Evolutionary conservation across 2,329 filamentous ascomycete genomes (phyloP).

Genomic region (Lachnum nothofagi): DNA sequence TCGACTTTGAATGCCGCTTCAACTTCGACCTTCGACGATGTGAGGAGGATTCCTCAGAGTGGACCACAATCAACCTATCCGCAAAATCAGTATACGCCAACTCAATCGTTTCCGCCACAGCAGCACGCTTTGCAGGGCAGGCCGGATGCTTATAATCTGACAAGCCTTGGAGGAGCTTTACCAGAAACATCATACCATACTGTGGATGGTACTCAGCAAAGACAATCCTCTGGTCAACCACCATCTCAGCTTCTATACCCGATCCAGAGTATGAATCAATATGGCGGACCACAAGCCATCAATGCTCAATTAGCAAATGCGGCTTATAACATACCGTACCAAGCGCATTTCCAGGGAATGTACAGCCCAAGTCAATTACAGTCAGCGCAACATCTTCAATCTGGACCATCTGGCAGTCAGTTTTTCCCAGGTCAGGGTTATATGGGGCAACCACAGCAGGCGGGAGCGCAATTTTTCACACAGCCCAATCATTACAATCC

Average conservation of each 20-base stretch:
- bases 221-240: constrained; percentile 18
- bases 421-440: constrained; percentile 26
- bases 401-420: constrained; percentile 17
- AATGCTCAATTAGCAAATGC: constrained; percentile 15
- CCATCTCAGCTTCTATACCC: constrained; percentile 21
- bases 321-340: constrained; percentile 27
- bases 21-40: constrained; percentile 4
- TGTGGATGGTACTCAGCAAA: constrained; percentile 16
- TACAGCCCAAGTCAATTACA: constrained; percentile 20
- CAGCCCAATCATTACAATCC: constrained; percentile 23
- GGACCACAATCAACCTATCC: constrained; percentile 6
- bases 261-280: constrained; percentile 23
- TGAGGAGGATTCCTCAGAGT: constrained; percentile 5
- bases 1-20: background rate
- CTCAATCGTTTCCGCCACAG: constrained; percentile 9
- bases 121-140: constrained; percentile 16
- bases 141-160: constrained; percentile 26
- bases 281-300: constrained; percentile 12
- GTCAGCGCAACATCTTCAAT: constrained; percentile 15
- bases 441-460: constrained; percentile 22
- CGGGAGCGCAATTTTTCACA: constrained; percentile 21
- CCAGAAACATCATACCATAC: constrained; percentile 26
- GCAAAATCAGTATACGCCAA: constrained; percentile 8
- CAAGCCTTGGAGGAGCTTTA: constrained; percentile 21
- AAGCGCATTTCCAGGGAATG: constrained; percentile 23